Evolutionary conservation across 108 stramenopile species (phyloP).

Genomic region (Cylindrotheca fusiformis): DNA sequence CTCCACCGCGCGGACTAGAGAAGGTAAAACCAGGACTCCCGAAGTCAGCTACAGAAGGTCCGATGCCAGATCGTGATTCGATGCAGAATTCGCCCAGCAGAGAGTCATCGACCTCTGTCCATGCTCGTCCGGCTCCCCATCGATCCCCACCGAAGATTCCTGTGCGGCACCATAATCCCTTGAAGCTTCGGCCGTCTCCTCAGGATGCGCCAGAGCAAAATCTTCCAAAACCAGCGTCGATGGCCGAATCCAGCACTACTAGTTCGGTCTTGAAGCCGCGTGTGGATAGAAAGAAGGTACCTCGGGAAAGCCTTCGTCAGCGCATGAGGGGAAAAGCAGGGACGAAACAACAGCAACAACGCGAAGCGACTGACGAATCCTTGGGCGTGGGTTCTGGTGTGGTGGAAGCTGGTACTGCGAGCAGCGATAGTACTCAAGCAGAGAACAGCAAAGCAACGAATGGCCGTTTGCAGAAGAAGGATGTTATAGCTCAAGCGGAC

Average conservation of each 20-base stretch:
- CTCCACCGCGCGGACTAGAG: no score
- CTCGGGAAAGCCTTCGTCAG: not conserved
- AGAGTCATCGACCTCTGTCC: no score
- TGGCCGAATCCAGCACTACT: not conserved
- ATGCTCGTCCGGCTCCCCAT: conserved; percentile 2
- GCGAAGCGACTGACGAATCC: no score
- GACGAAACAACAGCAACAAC: no score
- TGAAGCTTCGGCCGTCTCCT: conserved; percentile 8
- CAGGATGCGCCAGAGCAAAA: not conserved
- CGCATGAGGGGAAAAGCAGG: not conserved
- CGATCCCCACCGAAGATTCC: conserved; percentile 13
- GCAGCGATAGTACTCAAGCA: no score
- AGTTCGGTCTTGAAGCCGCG: not conserved
- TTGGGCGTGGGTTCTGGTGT: no score
- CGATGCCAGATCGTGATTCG: no score
- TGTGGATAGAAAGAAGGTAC: not conserved
- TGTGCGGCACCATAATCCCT: conserved; percentile 8
- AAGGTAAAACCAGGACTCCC: not conserved
- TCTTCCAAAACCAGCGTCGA: not conserved
- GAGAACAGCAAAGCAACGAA: no score
- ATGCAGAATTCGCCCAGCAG: not conserved
- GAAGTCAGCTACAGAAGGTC: no score
- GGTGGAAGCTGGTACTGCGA: no score
- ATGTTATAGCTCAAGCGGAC: no score
- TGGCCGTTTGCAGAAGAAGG: no score